Evolutionary conservation across 2,329 filamentous ascomycete species (phyloP).

Genomic region (Fusarium subglutinans): DNA sequence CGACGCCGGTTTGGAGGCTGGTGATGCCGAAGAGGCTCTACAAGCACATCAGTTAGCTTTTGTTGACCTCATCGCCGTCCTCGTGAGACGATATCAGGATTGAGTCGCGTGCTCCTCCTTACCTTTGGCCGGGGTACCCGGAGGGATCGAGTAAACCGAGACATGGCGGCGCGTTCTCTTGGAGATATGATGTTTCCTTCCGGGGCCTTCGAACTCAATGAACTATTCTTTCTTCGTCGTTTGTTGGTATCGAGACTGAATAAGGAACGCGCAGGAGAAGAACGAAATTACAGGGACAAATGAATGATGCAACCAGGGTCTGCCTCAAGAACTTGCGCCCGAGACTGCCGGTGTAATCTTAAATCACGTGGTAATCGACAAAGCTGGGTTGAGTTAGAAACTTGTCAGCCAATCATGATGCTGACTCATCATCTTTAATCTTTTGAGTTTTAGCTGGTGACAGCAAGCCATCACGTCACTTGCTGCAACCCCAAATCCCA

Average conservation of each 20-base stretch:
- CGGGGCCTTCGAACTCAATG: background rate
- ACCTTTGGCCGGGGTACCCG: constrained; percentile 54
- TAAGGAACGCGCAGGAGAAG: constrained; percentile 15
- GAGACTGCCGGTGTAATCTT: constrained; percentile 31
- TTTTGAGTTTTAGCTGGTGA: background rate
- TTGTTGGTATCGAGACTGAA: constrained; percentile 5
- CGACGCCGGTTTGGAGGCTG: constrained; percentile 85
- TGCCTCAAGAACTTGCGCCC: constrained; percentile 26
- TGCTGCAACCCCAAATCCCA: constrained; percentile 4
- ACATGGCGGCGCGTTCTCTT: constrained; percentile 42
- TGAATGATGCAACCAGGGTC: constrained; percentile 42
- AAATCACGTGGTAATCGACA: constrained; percentile 21
- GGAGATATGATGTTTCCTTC: constrained; percentile 2
- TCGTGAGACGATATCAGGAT: background rate
- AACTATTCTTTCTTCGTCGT: background rate
- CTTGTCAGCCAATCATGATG: constrained; percentile 19
- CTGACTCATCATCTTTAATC: constrained; percentile 1
- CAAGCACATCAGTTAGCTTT: constrained; percentile 24
- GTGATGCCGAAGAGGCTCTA: constrained; percentile 88
- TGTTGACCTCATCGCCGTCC: background rate
- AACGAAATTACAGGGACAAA: constrained; percentile 23
- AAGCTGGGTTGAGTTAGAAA: background rate
- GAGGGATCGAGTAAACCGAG: constrained; percentile 50
- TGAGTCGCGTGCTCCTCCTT: constrained; percentile 35
- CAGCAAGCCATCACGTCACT: constrained; percentile 33